Evolutionary conservation across 2,329 filamentous ascomycete species (phyloP).

Genomic region (Phialocephala subalpina): DNA sequence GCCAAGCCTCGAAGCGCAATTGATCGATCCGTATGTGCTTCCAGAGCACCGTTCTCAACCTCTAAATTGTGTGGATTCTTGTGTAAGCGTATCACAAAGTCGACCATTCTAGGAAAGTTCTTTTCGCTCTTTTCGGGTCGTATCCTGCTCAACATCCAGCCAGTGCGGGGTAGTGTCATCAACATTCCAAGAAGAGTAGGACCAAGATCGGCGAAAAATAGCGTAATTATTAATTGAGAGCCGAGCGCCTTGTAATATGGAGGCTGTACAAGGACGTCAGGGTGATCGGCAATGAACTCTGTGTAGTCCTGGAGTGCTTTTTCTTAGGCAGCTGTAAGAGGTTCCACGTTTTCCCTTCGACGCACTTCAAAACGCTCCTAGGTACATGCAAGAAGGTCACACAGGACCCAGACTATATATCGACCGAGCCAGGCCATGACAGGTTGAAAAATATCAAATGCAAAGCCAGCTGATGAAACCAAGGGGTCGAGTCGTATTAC

Average conservation of each 20-base stretch:
- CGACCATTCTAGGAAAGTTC: not conserved
- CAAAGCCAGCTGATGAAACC: no score
- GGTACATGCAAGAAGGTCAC: no score
- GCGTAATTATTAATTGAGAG: not conserved
- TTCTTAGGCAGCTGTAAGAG: not conserved
- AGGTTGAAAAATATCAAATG: no score
- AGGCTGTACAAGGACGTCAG: not conserved
- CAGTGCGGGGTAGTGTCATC: not conserved
- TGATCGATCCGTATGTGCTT: not conserved
- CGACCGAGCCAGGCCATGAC: no score
- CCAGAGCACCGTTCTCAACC: not conserved
- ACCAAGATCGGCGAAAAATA: not conserved
- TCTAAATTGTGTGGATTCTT: not conserved
- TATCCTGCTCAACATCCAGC: not conserved
- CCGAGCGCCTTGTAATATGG: not conserved
- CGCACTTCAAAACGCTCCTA: no score
- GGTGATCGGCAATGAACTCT: not conserved
- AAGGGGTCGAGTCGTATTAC: no score
- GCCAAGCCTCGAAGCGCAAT: no score
- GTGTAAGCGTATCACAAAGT: not conserved
- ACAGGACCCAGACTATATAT: no score
- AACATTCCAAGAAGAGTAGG: not conserved
- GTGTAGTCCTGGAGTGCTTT: not conserved
- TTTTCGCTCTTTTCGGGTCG: not conserved
- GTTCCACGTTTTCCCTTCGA: not conserved